phyloP scores from a whole-genome alignment of 2,329 filamentous ascomycete species.

The Trichoderma atrobrunneum region DNA sequence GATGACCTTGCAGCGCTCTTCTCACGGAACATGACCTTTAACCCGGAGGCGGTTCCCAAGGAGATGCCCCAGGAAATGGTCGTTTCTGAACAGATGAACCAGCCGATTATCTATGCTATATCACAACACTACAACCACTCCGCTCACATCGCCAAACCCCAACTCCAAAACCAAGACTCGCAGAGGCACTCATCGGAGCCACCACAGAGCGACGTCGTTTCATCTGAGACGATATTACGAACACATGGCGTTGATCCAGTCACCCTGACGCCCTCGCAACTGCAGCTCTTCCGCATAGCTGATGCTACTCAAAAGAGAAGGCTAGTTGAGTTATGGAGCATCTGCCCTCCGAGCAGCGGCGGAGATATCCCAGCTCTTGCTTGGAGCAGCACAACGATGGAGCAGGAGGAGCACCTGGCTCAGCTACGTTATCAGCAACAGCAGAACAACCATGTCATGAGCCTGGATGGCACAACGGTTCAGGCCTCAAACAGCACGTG shows the following conservation, averaged over 20 bases:
- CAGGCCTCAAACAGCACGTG: conserved; percentile 56
- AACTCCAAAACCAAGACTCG: conserved; percentile 33
- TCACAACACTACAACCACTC: conserved; percentile 85
- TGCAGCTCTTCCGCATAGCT: conserved; percentile 75
- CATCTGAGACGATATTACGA: conserved; percentile 57
- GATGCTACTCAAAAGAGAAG: conserved; percentile 69
- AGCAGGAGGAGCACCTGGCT: conserved; percentile 59
- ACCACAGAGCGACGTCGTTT: conserved; percentile 46
- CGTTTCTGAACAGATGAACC: conserved; percentile 29
- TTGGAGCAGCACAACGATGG: conserved; percentile 52
- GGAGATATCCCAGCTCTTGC: conserved; percentile 53
- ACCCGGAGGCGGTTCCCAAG: conserved; percentile 35
- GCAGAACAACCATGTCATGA: conserved; percentile 45
- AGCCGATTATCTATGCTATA: conserved; percentile 65
- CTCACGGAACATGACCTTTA: conserved; percentile 69
- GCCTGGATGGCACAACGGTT: conserved; percentile 52
- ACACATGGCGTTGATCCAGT: conserved; percentile 68
- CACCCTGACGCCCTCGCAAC: conserved; percentile 68
- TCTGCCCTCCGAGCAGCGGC: conserved; percentile 65
- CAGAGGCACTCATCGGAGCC: conserved; percentile 51
- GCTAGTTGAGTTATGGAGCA: conserved; percentile 81
- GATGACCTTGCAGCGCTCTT: conserved; percentile 83
- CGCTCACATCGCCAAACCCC: conserved; percentile 52
- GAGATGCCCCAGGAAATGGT: conserved; percentile 32
- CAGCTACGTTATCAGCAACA: conserved; percentile 56